phyloP scores from a whole-genome alignment of 306 rosid genomes.

The Phaseolus lunatus region DNA sequence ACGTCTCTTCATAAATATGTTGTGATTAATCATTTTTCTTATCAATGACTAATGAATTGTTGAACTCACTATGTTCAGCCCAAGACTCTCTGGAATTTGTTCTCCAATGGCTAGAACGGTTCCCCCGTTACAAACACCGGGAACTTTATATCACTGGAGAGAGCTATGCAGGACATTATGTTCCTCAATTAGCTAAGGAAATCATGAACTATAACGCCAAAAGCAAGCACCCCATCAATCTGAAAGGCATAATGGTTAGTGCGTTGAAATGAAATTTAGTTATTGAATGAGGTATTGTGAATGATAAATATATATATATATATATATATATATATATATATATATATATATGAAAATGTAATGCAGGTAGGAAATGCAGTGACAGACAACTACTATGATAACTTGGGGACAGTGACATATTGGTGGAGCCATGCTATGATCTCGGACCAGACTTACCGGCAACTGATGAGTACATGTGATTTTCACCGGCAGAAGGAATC shows the following conservation, averaged over 20 bases:
- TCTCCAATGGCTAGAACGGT: constrained; percentile 81
- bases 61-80: constrained; percentile 56
- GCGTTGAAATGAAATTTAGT: too few relatives aligned
- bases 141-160: constrained; percentile 87
- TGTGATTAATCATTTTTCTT: not conserved
- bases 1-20: not conserved
- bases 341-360: not conserved
- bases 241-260: constrained; percentile 85
- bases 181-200: constrained; percentile 86
- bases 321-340: too few relatives aligned
- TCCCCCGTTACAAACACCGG: constrained; percentile 75
- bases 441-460: constrained; percentile 83
- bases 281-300: not conserved
- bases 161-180: constrained; percentile 98
- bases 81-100: constrained; percentile 81
- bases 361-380: constrained; percentile 96
- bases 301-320: too few relatives aligned
- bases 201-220: constrained; percentile 65
- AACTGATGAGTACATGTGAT: constrained; percentile 80
- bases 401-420: constrained; percentile 89
- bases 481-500: constrained; percentile 82
- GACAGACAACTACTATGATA: constrained; percentile 91
- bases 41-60: constrained; percentile 17
- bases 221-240: constrained; percentile 68
- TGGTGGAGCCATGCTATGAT: constrained; percentile 99